Base-by-base conservation (phyloP, 192 early-diverging fungal genomes). In the Geosiphon pyriformis region DNA sequence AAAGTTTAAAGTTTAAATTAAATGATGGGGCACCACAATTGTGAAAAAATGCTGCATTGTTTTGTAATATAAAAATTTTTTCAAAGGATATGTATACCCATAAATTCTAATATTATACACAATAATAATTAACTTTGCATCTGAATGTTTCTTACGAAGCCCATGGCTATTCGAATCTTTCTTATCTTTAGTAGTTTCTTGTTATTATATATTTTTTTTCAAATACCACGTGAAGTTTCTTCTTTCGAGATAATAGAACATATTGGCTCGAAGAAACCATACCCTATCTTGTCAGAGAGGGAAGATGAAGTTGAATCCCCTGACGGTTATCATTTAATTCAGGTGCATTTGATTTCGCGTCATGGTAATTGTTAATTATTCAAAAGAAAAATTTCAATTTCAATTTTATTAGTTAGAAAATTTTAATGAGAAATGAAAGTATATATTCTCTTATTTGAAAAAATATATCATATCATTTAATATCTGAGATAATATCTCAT, bases 281-380 rank as follows among this genome's bases (percentile, higher is more conserved):
- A 50, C 22, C 20, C 31, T 2, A 64, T 64, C 17, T 22, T 22
- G 23, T 12, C 50, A 3, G 15, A 7, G 7, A 49, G 17, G 7
- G 26, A 29, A 34, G 3, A n/a, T 10, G 22, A 20, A 18, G 12
- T 64, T n/a, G 32, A 52, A 11, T 10, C 26, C 30, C 50, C 62
- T 2, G 31, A 49, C 0, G 12, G 2, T 20, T 64, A 49, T 31
- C 32, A 31, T 25, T 51, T 64, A 33, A 15, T 23, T 7, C 62
- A 64, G 52, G 12, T 64, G 11, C 32, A 64, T 22, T 27, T 64
- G 12, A 10, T 64, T 20, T 17, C 62, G n/a, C 23, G 62, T 37
- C 62, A 64, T 64, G 62, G 62, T 52, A 64, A 60, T 26, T 2
- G 2, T 25, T 11, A 47, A 26, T 46, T 0, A 6, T 11, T 27